Evolutionary conservation across 225 moss, liverwort and hornwort genomes (phyloP).

Genomic region (Bryum argenteum): DNA sequence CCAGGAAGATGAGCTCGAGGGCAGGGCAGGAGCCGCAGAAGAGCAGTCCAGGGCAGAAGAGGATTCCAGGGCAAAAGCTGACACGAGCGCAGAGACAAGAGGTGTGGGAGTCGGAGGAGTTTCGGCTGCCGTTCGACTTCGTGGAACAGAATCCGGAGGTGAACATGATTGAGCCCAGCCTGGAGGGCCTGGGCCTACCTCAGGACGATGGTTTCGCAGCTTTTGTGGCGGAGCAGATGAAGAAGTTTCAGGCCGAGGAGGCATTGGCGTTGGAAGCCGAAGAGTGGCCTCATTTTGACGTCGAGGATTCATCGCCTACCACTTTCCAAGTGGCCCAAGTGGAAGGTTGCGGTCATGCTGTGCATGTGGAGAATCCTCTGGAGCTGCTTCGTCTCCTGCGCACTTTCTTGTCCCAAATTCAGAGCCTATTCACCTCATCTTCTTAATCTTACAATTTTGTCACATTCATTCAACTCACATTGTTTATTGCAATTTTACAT

Average conservation of each 20-base stretch:
- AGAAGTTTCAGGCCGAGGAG: conserved; percentile 45
- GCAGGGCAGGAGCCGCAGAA: conserved; percentile 29
- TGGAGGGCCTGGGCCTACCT: conserved; percentile 40
- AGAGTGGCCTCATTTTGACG: conserved; percentile 17
- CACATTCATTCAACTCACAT: too few species aligned
- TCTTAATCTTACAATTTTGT: too few species aligned
- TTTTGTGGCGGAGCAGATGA: conserved; percentile 49
- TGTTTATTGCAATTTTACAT: too few species aligned
- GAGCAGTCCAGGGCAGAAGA: too few species aligned
- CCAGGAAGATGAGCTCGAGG: conserved; percentile 59
- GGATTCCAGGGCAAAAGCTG: neutral
- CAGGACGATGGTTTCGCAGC: conserved; percentile 51
- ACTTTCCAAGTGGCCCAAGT: conserved; percentile 44
- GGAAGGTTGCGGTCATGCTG: conserved; percentile 72
- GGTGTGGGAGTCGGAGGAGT: conserved; percentile 44
- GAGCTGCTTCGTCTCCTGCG: conserved; percentile 58
- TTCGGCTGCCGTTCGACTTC: conserved; percentile 48
- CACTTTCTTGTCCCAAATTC: conserved; percentile 37
- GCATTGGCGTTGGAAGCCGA: conserved; percentile 32
- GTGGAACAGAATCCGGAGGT: conserved; percentile 44
- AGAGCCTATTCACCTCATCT: too few species aligned
- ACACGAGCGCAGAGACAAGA: conserved; percentile 39
- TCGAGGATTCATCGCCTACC: neutral
- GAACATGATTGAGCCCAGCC: conserved; percentile 49
- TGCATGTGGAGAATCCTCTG: conserved; percentile 75